Percentiles rank a stretch among this genome's conserved stretches.
Conservation (phyloP, 164 flowering plant genomes). For the Aristolochia contorta region DNA sequence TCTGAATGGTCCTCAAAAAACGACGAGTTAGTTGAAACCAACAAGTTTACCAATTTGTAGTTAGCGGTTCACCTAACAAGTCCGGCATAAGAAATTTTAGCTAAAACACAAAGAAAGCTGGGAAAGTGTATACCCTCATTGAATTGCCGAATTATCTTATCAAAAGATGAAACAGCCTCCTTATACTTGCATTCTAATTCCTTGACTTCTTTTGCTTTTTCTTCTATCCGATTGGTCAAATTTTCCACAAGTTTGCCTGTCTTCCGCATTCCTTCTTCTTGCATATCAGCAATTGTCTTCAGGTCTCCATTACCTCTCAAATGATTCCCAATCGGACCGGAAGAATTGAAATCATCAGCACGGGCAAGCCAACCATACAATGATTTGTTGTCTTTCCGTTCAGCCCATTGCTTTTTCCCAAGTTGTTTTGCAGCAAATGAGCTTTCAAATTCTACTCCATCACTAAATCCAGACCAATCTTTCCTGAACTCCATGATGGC, state of each 20-base stretch:
- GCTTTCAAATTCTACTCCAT: constrained; percentile 10
- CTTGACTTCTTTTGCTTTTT: constrained; percentile 37
- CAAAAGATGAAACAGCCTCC: constrained; percentile 22
- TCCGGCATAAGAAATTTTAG: neutral
- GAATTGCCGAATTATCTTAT: neutral
- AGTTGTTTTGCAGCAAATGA: constrained; percentile 3
- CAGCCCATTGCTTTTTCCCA: constrained; percentile 72
- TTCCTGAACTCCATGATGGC: constrained; percentile 13
- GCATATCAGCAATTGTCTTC: constrained; percentile 56
- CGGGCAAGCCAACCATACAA: constrained; percentile 95
- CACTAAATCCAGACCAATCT: constrained; percentile 12
- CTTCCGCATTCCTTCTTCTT: constrained; percentile 68
- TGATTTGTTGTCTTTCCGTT: constrained; percentile 17
- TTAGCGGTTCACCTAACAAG: neutral
- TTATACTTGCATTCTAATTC: constrained; percentile 42
- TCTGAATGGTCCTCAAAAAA: neutral
- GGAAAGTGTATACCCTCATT: neutral
- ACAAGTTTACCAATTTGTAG: neutral
- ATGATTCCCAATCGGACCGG: constrained; percentile 49
- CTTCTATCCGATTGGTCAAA: constrained; percentile 56
- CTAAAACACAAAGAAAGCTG: neutral
- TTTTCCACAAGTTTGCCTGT: constrained; percentile 50
- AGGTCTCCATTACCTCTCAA: constrained; percentile 62
- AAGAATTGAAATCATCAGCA: constrained; percentile 52
- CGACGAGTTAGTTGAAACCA: neutral